A percentile compares a stretch with the other conserved stretches of the same genome.
Conservation (phyloP, 768 basidiomycete species). For the Tulasnella sp. region DNA sequence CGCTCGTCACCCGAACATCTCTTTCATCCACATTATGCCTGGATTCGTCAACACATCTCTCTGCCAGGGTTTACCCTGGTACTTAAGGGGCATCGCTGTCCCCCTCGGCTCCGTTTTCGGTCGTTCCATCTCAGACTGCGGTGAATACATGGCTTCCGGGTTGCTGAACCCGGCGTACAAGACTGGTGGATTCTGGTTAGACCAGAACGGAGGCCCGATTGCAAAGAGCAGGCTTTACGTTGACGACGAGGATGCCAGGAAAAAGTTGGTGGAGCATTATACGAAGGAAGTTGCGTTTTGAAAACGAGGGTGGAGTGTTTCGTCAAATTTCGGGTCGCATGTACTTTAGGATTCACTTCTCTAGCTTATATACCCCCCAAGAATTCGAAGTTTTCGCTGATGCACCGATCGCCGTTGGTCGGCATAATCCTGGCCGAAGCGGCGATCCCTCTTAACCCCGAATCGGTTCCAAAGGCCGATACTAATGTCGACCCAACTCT, state of each 20-base stretch:
- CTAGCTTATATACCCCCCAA: too few species aligned
- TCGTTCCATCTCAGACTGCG: constrained; percentile 5
- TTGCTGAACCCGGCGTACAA: not conserved
- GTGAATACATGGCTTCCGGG: not conserved
- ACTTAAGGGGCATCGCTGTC: too few species aligned
- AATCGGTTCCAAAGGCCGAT: too few species aligned
- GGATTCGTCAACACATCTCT: constrained; percentile 18
- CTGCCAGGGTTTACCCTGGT: not conserved
- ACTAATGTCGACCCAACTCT: too few species aligned
- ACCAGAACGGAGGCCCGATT: constrained; percentile 13
- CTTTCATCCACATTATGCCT: constrained; percentile 19
- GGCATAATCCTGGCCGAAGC: too few species aligned
- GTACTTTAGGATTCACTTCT: too few species aligned
- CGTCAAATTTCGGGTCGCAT: too few species aligned
- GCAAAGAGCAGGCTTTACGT: not conserved
- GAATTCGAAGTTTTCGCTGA: too few species aligned
- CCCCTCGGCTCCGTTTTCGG: not conserved
- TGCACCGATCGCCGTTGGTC: too few species aligned
- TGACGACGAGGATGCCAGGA: not conserved
- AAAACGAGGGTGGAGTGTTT: too few species aligned
- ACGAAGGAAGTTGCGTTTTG: not conserved
- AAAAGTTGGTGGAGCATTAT: not conserved
- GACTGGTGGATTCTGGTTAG: constrained; percentile 17
- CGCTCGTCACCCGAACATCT: constrained; percentile 7
- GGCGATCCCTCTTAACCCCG: too few species aligned